Percentiles rank a stretch among this genome's conserved stretches.
These are phyloP conservation scores for Sarocladiaceae sp. DNA, from an alignment of 2,329 filamentous ascomycete species.

Conservation along the genomic window DNA sequence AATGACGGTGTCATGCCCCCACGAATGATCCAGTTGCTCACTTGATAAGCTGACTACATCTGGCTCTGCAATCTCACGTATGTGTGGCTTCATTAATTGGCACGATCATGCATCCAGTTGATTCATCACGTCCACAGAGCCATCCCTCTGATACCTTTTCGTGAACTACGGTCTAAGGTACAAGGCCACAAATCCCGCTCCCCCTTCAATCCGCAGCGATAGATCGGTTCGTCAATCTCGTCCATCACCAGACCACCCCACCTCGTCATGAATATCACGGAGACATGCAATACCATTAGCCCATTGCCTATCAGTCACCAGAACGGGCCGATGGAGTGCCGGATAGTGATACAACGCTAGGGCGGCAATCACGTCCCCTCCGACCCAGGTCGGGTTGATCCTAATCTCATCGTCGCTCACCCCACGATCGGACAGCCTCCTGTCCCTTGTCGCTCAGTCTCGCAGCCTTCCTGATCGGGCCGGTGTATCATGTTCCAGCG, in stretches of 20 bases:
- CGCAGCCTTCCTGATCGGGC: background rate
- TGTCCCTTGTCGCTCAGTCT: background rate
- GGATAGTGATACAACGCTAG: background rate
- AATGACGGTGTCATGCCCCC: no score
- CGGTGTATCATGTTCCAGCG: no score
- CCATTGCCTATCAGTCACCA: background rate
- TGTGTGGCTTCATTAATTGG: no score
- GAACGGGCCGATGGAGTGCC: background rate
- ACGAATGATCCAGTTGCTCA: no score
- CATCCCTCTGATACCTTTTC: no score
- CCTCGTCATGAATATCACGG: background rate
- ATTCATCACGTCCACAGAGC: no score
- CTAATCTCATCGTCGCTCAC: constrained; percentile 1
- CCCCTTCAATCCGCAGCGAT: background rate
- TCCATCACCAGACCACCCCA: background rate
- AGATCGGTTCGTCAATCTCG: constrained; percentile 1
- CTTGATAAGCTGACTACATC: no score
- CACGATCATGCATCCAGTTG: no score
- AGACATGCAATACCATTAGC: background rate
- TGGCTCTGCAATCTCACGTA: no score
- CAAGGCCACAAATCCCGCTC: no score
- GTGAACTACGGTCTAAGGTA: no score
- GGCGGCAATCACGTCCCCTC: background rate
- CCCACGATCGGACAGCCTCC: background rate
- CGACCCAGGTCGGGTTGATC: no score